Evolutionary conservation across 1,139 yeast species (phyloP).

Genomic region (Saccharomyces pastorianus): DNA sequence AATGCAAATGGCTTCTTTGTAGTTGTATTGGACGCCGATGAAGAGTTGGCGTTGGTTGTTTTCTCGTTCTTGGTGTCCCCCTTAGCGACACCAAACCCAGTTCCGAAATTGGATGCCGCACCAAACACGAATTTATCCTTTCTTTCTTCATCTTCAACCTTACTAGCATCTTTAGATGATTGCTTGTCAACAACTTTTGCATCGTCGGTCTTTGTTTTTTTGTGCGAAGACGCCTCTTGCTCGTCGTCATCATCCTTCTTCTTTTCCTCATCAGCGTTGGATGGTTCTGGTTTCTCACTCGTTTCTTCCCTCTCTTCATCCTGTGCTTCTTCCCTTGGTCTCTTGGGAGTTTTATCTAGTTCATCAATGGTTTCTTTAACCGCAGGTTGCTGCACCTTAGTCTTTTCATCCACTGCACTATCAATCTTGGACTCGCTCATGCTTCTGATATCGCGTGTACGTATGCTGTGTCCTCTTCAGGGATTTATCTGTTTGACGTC

Average conservation of each 20-base stretch:
- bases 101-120: conserved; percentile 46
- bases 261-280: conserved; percentile 4
- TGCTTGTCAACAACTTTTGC: conserved; percentile 1
- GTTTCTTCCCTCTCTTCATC: conserved; percentile 4
- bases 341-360: not conserved
- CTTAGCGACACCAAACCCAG: conserved; percentile 50
- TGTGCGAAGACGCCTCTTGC: too few relatives aligned
- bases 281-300: conserved; percentile 1
- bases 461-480: not conserved
- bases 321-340: not conserved
- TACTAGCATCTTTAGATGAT: not conserved
- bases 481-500: too few relatives aligned
- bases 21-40: not conserved
- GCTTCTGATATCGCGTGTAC: not conserved
- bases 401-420: not conserved
- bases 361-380: not conserved
- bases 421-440: not conserved
- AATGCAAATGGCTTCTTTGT: conserved; percentile 19
- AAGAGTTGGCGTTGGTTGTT: not conserved
- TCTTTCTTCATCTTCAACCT: conserved; percentile 20
- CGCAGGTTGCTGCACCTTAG: not conserved
- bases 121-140: conserved; percentile 44
- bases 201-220: conserved; percentile 5
- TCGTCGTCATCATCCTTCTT: conserved; percentile 6
- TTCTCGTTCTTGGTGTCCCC: conserved; percentile 36